Evolutionary conservation across 805 yeast genomes (phyloP), one percentile per base, ranked within the genome.

Genomic region (Lipomyces sp.): DNA sequence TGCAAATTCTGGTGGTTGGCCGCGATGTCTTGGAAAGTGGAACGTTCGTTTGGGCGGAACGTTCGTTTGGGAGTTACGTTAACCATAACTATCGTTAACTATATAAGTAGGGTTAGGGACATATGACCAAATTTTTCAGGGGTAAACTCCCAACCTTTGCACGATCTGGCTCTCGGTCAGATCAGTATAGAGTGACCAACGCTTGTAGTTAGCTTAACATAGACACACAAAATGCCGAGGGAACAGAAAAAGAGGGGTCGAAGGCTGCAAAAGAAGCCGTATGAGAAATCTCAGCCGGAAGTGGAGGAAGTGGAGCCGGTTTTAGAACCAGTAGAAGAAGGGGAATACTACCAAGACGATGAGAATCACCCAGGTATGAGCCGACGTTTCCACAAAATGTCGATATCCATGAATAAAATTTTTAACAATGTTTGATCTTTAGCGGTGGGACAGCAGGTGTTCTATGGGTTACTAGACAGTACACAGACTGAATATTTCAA

Each of bases 401-500:
- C 29, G 60, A 63, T 18, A 30, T 55, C n/a, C 39, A 56, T 18
- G 69, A 60, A 34, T 32, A 32, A 4, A 56, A 50, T 30, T 67
- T 62, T 8, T 59, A 59, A 4, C 32, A 66, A 63, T 24, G 66
- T 70, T 13, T 65, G 64, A 6, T 8, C 6, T 48, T 5, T 45
- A 55, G 58, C 4, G 6, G 66, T 63, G 3, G 71, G 71, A 7
- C 73, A 74, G 7, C 67, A 74, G 53, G 82, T 89, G 24, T 94
- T 93, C 75, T 95, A 88, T 77, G 99, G 99, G 30, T 82, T 94
- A 48, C 88, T 94, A 10, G 97, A 92, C 76, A 78, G 92, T 3
- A 83, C 85, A 35, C 98, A 94, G 77, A 79, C 91, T 53, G 97
- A 92, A 69, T 94, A 95, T 77, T 95, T 94, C 82, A 92, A 91